A percentile compares a stretch with the other conserved stretches of the same genome.
Conservation (phyloP, 202 grass and related monocot species). For the Bolboschoenoplectus hybrid region DNA sequence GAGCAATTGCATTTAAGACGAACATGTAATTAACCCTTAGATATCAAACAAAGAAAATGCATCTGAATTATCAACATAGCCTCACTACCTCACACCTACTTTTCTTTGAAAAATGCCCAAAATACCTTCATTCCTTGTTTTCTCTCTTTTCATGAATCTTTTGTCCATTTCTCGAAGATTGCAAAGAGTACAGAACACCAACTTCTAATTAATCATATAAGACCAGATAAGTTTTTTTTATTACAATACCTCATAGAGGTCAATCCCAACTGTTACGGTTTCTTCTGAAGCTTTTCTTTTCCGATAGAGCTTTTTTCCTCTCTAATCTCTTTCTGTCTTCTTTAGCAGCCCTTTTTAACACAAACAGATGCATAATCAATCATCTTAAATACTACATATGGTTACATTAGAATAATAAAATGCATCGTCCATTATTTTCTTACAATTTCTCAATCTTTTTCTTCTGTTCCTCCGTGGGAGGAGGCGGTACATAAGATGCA, state of each 20-base stretch:
- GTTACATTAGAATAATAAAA: slow-evolving; percentile 22
- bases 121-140: not conserved
- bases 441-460: slow-evolving; percentile 96
- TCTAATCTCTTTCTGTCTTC: slow-evolving; percentile 84
- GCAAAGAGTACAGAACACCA: slow-evolving; percentile 15
- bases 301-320: slow-evolving; percentile 75
- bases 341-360: slow-evolving; percentile 61
- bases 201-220: not conserved
- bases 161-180: not conserved
- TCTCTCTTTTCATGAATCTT: not conserved
- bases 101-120: slow-evolving; percentile 6
- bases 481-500: slow-evolving; percentile 90
- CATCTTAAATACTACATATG: not conserved
- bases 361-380: slow-evolving; percentile 30
- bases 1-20: slow-evolving; percentile 15
- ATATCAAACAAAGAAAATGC: slow-evolving; percentile 11
- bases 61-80: not conserved
- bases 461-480: slow-evolving; percentile 89
- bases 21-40: not conserved
- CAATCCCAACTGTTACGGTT: slow-evolving; percentile 71
- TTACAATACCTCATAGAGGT: slow-evolving; percentile 41
- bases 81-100: not conserved
- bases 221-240: not conserved
- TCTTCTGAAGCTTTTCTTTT: slow-evolving; percentile 84
- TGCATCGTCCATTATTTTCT: slow-evolving; percentile 33